Conservation (phyloP, 2,329 filamentous ascomycete species). For the Aspergillus pseudonomiae region DNA sequence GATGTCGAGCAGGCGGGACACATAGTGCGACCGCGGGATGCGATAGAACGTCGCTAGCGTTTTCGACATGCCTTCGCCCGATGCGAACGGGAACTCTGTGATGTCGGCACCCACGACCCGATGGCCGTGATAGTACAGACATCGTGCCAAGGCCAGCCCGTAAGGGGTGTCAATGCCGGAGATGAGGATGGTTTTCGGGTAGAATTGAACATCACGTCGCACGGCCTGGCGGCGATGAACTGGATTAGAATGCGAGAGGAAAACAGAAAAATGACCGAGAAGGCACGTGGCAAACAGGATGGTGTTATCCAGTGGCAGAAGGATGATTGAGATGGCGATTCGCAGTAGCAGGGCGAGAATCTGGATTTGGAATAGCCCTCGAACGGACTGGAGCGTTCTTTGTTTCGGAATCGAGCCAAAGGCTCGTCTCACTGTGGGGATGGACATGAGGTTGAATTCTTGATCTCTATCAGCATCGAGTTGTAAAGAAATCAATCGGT, state of each 20-base stretch:
- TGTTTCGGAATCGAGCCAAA: slow-evolving; percentile 15
- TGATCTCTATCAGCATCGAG: background rate
- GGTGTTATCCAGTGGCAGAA: slow-evolving; percentile 54
- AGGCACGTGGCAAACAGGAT: slow-evolving; percentile 46
- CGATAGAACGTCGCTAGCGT: slow-evolving; percentile 60
- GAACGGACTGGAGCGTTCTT: slow-evolving; percentile 13
- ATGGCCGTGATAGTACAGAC: slow-evolving; percentile 67
- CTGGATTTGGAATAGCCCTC: slow-evolving; percentile 15
- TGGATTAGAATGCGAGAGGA: slow-evolving; percentile 21
- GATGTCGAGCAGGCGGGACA: slow-evolving; percentile 60
- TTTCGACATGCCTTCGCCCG: slow-evolving; percentile 61
- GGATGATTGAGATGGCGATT: slow-evolving; percentile 28
- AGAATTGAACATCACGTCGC: slow-evolving; percentile 39
- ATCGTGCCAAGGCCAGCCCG: slow-evolving; percentile 66
- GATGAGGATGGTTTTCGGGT: slow-evolving; percentile 64
- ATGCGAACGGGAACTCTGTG: slow-evolving; percentile 50
- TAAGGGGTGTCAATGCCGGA: slow-evolving; percentile 75
- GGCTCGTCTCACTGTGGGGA: slow-evolving; percentile 22
- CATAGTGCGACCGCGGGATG: slow-evolving; percentile 55
- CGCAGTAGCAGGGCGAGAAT: slow-evolving; percentile 29
- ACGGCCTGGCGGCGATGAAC: slow-evolving; percentile 27
- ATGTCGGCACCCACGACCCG: slow-evolving; percentile 74
- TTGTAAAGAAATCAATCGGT: background rate
- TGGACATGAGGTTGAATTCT: slow-evolving; percentile 21
- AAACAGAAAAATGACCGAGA: slow-evolving; percentile 31